phyloP scores from a whole-genome alignment of 1,284 basidiomycete species.

The Macrocybe sp. region DNA sequence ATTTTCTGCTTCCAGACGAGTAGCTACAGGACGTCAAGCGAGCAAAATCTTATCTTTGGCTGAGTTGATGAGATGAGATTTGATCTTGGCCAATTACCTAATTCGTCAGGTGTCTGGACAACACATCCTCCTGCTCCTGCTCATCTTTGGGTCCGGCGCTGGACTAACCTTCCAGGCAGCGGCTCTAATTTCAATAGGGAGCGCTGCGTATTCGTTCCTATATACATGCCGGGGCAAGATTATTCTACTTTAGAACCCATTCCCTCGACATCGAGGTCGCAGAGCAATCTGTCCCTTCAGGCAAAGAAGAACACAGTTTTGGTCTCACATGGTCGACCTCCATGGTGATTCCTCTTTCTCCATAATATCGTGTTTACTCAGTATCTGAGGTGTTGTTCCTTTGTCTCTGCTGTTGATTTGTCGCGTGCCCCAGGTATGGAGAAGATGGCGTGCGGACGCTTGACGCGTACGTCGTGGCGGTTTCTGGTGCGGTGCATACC shows the following conservation, averaged over 20 bases:
- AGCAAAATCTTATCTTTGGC: no score
- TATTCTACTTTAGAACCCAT: no score
- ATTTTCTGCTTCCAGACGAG: constrained; percentile 22
- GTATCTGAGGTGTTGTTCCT: constrained; percentile 8
- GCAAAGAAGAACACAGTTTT: constrained; percentile 76
- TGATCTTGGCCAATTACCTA: no score
- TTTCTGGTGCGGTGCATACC: constrained; percentile 65
- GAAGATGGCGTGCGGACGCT: constrained; percentile 64
- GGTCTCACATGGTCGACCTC: constrained; percentile 76
- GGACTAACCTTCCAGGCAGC: no score
- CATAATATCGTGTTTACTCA: background rate
- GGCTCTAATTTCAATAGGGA: no score
- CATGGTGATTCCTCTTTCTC: constrained; percentile 52
- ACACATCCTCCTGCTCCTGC: no score
- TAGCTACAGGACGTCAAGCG: background rate
- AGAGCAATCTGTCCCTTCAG: background rate
- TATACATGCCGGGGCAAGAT: no score
- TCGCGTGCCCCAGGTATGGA: constrained; percentile 53
- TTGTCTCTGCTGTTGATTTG: constrained; percentile 7
- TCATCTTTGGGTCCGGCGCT: no score
- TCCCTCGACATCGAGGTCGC: no score
- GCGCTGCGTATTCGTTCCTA: no score
- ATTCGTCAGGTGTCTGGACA: no score
- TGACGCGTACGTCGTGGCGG: constrained; percentile 89
- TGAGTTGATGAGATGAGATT: no score